phyloP scores from a whole-genome alignment of 257 asterid species.

The Lycium ferocissimum region DNA sequence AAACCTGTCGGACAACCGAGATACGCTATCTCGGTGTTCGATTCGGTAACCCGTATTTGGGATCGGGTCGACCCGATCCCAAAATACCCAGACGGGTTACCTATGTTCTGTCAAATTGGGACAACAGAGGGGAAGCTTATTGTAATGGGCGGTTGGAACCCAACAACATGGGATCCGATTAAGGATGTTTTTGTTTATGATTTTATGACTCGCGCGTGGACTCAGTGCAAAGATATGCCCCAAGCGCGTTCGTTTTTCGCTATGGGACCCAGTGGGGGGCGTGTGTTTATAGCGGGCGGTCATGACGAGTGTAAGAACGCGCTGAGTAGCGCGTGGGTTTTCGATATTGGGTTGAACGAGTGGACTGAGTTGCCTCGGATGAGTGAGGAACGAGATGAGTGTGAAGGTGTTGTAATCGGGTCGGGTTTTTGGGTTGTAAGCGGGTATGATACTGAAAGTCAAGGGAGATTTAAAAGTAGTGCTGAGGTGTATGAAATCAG shows the following conservation, averaged over 20 bases:
- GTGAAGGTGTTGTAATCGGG: conserved; percentile 74
- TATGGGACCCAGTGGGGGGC: conserved; percentile 62
- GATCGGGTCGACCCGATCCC: conserved; percentile 73
- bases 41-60: conserved; percentile 63
- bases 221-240: conserved; percentile 71
- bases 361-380: conserved; percentile 72
- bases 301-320: conserved; percentile 95
- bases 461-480: conserved; percentile 71
- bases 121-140: conserved; percentile 72
- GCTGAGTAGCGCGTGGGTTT: conserved; percentile 58
- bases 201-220: conserved; percentile 72
- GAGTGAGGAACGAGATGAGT: conserved; percentile 89
- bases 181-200: conserved; percentile 74
- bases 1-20: conserved; percentile 66
- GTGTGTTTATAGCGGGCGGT: conserved; percentile 76
- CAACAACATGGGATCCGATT: conserved; percentile 78
- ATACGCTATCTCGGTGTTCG: conserved; percentile 67
- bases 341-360: conserved; percentile 47
- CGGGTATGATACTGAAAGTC: conserved; percentile 83
- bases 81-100: conserved; percentile 68
- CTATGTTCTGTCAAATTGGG: conserved; percentile 77
- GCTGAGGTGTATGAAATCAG: conserved; percentile 59
- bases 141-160: conserved; percentile 87
- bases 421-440: conserved; percentile 87
- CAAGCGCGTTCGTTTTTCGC: conserved; percentile 81